Evolutionary conservation across 108 stramenopile species (phyloP).

Genomic region (Pseudonitzschia multistriata): DNA sequence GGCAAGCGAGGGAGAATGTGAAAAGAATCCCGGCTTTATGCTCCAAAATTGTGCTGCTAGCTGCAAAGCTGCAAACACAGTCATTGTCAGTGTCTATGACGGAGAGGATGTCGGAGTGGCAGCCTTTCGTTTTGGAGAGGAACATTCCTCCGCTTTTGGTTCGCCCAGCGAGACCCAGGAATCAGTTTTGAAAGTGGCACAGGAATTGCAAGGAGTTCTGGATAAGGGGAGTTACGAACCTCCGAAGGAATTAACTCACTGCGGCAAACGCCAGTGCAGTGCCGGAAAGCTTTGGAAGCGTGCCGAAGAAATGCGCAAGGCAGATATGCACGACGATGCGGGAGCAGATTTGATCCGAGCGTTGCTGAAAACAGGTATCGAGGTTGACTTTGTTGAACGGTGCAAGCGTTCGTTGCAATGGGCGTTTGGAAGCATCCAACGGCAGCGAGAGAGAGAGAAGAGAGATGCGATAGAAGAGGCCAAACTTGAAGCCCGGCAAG

Average conservation of each 20-base stretch:
- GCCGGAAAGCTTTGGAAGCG: conserved; percentile 63
- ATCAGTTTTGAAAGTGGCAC: conserved; percentile 30
- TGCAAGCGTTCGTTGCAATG: conserved; percentile 42
- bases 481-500: conserved; percentile 46
- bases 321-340: conserved; percentile 46
- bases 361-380: conserved; percentile 48
- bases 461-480: conserved; percentile 48
- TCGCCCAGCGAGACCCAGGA: not conserved
- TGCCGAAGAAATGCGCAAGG: conserved; percentile 48
- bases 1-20: conserved; percentile 44
- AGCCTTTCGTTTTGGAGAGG: conserved; percentile 56
- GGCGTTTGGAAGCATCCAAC: conserved; percentile 41
- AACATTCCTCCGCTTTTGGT: not conserved
- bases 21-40: conserved; percentile 44
- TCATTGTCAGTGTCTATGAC: conserved; percentile 14
- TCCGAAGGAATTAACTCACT: conserved; percentile 41
- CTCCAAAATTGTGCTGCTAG: conserved; percentile 37
- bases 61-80: conserved; percentile 11
- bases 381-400: conserved; percentile 49
- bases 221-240: conserved; percentile 26
- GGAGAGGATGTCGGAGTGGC: conserved; percentile 52
- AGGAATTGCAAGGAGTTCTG: conserved; percentile 24
- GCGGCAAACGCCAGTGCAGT: conserved; percentile 40
- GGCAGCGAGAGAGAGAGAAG: conserved; percentile 46
- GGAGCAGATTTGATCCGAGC: conserved; percentile 52